Evolutionary conservation across 495 filamentous ascomycete species (phyloP).

Genomic region (Parmelia sp.): DNA sequence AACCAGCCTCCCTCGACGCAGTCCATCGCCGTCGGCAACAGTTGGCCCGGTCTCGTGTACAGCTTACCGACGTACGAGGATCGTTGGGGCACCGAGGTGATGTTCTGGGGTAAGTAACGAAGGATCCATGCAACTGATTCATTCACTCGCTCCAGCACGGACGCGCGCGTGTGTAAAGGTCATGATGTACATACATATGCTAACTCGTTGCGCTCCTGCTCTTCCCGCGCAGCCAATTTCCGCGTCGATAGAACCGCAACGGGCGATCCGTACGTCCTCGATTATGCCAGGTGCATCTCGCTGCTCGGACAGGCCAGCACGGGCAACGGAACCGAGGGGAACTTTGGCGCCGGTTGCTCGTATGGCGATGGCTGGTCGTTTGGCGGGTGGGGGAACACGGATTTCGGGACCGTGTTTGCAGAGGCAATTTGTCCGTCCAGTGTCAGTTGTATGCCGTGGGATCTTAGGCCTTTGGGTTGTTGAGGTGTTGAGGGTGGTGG

Average conservation of each 20-base stretch:
- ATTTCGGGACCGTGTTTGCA: neutral
- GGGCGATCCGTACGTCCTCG: neutral
- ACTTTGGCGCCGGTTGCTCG: neutral
- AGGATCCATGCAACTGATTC: too few relatives aligned
- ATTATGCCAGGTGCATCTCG: neutral
- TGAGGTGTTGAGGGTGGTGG: neutral
- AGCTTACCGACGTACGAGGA: neutral
- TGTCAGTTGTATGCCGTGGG: neutral
- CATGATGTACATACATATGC: too few relatives aligned
- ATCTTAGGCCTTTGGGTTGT: neutral
- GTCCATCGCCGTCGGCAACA: neutral
- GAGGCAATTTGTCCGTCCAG: neutral
- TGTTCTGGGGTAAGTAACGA: neutral
- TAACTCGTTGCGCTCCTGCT: too few relatives aligned
- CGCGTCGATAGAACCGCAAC: neutral
- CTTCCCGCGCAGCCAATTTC: conserved; percentile 5
- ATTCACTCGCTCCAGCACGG: too few relatives aligned
- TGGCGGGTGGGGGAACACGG: neutral
- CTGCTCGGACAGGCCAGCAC: neutral
- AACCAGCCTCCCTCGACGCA: too few relatives aligned
- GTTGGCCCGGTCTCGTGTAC: neutral
- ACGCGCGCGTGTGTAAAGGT: too few relatives aligned
- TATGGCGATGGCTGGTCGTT: neutral
- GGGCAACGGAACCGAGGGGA: neutral
- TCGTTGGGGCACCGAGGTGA: neutral